Conservation (phyloP, 108 stramenopile species). For the Chaetoceros tenuissimus region DNA sequence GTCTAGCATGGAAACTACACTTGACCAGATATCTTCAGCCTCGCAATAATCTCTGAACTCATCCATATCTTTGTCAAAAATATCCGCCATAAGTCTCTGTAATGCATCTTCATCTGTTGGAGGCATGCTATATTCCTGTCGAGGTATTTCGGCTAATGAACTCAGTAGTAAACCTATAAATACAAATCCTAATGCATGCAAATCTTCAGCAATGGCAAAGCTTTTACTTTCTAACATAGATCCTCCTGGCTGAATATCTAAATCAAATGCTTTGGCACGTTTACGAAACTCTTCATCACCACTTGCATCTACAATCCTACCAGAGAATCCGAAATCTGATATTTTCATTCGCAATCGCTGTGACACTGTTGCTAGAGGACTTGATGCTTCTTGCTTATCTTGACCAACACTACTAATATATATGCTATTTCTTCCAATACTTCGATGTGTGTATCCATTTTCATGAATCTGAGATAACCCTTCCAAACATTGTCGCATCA, state of each 20-base stretch:
- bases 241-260: constrained; percentile 26
- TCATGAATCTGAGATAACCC: constrained; percentile 65
- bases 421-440: constrained; percentile 57
- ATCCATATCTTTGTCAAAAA: constrained; percentile 70
- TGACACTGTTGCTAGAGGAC: constrained; percentile 31
- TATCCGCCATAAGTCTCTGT: constrained; percentile 64
- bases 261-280: constrained; percentile 56
- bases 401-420: constrained; percentile 37
- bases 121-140: constrained; percentile 42
- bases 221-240: constrained; percentile 19
- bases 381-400: constrained; percentile 64
- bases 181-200: constrained; percentile 81
- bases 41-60: constrained; percentile 73
- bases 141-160: constrained; percentile 53
- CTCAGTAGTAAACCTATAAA: constrained; percentile 59
- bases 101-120: constrained; percentile 75
- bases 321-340: constrained; percentile 69
- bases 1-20: constrained; percentile 55
- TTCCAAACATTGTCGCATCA: constrained; percentile 42
- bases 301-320: constrained; percentile 35
- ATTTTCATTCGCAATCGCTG: constrained; percentile 41
- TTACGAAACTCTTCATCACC: constrained; percentile 49
- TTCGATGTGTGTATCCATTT: constrained; percentile 64
- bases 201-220: constrained; percentile 77
- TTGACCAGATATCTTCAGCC: constrained; percentile 68